phyloP scores from a whole-genome alignment of 179 eudicot genomes.

The Amaranthus tricolor region DNA sequence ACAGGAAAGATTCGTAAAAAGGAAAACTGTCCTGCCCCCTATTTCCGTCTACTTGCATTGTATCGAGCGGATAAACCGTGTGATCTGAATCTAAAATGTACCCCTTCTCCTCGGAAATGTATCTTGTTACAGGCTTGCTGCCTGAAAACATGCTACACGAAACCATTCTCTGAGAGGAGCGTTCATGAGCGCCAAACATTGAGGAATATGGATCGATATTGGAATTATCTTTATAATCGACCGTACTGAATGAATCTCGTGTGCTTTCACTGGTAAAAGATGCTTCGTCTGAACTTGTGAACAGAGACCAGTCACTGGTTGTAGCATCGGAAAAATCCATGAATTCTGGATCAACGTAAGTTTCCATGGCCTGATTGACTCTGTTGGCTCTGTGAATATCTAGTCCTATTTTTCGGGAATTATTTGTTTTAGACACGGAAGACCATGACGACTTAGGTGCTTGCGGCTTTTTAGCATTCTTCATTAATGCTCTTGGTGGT shows the following conservation, averaged over 20 bases:
- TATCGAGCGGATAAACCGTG: slow-evolving; percentile 25
- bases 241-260: slow-evolving; percentile 76
- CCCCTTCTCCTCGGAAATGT: slow-evolving; percentile 49
- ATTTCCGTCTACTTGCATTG: slow-evolving; percentile 16
- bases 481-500: slow-evolving; percentile 36
- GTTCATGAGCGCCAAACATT: slow-evolving; percentile 40
- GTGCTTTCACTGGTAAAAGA: slow-evolving; percentile 97
- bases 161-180: slow-evolving; percentile 43
- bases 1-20: slow-evolving; percentile 24
- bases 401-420: slow-evolving; percentile 19
- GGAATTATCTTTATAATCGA: slow-evolving; percentile 53
- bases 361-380: slow-evolving; percentile 36
- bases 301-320: slow-evolving; percentile 89
- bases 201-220: slow-evolving; percentile 60
- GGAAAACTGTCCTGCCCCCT: slow-evolving; percentile 24
- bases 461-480: slow-evolving; percentile 29
- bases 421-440: slow-evolving; percentile 20
- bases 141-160: slow-evolving; percentile 67
- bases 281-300: slow-evolving; percentile 94
- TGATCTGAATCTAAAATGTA: slow-evolving; percentile 38
- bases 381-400: slow-evolving; percentile 34
- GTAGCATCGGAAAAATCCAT: slow-evolving; percentile 62
- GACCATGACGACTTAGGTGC: slow-evolving; percentile 18
- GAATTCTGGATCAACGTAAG: slow-evolving; percentile 30
- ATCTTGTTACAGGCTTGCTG: slow-evolving; percentile 50